phyloP scores from a whole-genome alignment of 75 land plant species.

The Adiantum capillusveneris region DNA sequence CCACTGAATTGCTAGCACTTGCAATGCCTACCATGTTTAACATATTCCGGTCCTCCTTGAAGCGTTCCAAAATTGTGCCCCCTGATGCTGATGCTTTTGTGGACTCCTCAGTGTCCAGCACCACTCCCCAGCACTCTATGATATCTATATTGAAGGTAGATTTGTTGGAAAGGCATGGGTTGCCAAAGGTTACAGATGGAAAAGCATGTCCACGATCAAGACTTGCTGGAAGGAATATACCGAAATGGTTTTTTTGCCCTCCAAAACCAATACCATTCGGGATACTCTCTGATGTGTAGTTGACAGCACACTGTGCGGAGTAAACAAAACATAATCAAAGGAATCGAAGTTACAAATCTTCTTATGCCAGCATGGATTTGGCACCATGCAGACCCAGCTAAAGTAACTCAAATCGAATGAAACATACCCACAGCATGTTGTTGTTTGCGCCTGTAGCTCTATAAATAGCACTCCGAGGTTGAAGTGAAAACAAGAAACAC shows the following conservation, averaged over 20 bases:
- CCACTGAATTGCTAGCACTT: no score
- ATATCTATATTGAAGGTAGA: constrained; percentile 46
- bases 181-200: constrained; percentile 61
- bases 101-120: constrained; percentile 18
- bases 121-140: constrained; percentile 91
- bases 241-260: constrained; percentile 75
- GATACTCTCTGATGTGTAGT: constrained; percentile 74
- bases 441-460: constrained; percentile 71
- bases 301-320: constrained; percentile 91
- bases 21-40: constrained; percentile 96
- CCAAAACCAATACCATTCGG: constrained; percentile 97
- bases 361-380: no score
- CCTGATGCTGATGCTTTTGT: constrained; percentile 22
- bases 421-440: constrained; percentile 84
- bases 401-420: not conserved
- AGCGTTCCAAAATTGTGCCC: constrained; percentile 78
- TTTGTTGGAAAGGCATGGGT: constrained; percentile 62
- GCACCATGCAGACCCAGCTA: not conserved
- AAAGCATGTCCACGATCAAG: constrained; percentile 75
- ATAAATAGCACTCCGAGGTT: constrained; percentile 62
- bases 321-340: constrained; percentile 9
- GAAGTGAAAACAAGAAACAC: constrained; percentile 74
- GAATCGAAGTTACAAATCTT: no score
- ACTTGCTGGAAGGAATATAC: constrained; percentile 67
- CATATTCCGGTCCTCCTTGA: constrained; percentile 92